phyloP scores from a whole-genome alignment of 257 asterid species.

The Salvia miltiorrhiza region DNA sequence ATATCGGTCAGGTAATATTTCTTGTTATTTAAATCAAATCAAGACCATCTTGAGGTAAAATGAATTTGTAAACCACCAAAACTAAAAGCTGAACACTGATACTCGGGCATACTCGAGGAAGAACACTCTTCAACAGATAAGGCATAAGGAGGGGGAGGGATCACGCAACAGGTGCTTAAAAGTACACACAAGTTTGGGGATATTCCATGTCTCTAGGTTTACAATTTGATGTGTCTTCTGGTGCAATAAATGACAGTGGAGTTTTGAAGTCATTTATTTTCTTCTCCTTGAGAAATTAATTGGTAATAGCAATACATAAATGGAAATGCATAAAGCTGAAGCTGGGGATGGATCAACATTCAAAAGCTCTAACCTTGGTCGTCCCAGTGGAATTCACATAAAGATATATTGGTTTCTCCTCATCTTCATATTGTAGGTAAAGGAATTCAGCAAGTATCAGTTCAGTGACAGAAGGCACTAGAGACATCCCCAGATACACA shows the following conservation, averaged over 20 bases:
- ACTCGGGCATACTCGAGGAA: background rate
- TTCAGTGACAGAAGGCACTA: slow-evolving; percentile 96
- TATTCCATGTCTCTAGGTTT: slow-evolving; percentile 2
- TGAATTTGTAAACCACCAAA: background rate
- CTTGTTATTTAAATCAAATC: background rate
- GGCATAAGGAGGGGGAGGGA: background rate
- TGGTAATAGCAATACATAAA: background rate
- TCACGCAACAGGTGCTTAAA: background rate
- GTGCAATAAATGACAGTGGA: background rate
- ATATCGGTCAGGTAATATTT: background rate
- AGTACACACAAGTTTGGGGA: background rate
- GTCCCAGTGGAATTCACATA: slow-evolving; percentile 94
- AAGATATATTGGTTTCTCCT: slow-evolving; percentile 79
- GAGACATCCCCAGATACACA: slow-evolving; percentile 91
- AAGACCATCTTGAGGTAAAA: background rate
- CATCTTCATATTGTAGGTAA: slow-evolving; percentile 84
- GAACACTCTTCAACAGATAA: background rate
- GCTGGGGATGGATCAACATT: background rate
- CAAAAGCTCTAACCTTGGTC: slow-evolving; percentile 59
- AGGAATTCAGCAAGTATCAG: slow-evolving; percentile 83
- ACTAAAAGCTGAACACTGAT: background rate
- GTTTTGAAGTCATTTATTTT: background rate
- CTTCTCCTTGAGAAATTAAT: slow-evolving; percentile 6
- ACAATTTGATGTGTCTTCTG: background rate
- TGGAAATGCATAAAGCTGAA: slow-evolving; percentile 2